phyloP scores from a whole-genome alignment of 2,329 filamentous ascomycete genomes.

The Paecilomyces fulvus region DNA sequence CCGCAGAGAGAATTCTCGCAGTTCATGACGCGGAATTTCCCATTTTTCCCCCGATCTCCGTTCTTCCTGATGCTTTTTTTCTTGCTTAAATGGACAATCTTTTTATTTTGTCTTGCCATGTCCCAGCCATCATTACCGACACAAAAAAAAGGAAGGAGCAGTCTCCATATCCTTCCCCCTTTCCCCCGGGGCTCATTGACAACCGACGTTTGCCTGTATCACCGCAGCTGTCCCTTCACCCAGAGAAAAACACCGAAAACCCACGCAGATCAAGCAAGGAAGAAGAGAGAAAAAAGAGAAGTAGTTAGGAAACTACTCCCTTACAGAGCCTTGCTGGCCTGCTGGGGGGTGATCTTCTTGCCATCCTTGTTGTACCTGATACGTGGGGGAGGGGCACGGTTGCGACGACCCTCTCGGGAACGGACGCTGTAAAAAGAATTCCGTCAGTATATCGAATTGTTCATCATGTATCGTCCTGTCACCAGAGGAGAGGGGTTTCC shows the following conservation, averaged over 20 bases:
- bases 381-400: slow-evolving; percentile 94
- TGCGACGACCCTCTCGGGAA: slow-evolving; percentile 91
- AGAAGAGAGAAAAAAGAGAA: slow-evolving; percentile 26
- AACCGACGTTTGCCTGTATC: background rate
- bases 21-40: slow-evolving; percentile 2
- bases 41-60: background rate
- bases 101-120: background rate
- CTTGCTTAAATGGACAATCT: background rate
- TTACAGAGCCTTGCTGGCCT: slow-evolving; percentile 57
- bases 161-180: background rate
- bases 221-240: background rate
- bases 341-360: slow-evolving; percentile 96
- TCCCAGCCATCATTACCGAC: slow-evolving; percentile 1
- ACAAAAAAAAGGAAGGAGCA: background rate
- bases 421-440: slow-evolving; percentile 62
- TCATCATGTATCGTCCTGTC: background rate
- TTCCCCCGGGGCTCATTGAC: background rate
- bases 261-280: slow-evolving; percentile 7
- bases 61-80: background rate
- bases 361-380: slow-evolving; percentile 99
- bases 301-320: slow-evolving; percentile 28
- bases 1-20: slow-evolving; percentile 2
- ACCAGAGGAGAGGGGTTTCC: background rate
- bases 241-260: background rate
- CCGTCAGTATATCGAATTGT: slow-evolving; percentile 8